A percentile compares a stretch with the other conserved stretches of the same genome.
Conservation (phyloP, 345 rosid species). For the Arabis alpina region DNA sequence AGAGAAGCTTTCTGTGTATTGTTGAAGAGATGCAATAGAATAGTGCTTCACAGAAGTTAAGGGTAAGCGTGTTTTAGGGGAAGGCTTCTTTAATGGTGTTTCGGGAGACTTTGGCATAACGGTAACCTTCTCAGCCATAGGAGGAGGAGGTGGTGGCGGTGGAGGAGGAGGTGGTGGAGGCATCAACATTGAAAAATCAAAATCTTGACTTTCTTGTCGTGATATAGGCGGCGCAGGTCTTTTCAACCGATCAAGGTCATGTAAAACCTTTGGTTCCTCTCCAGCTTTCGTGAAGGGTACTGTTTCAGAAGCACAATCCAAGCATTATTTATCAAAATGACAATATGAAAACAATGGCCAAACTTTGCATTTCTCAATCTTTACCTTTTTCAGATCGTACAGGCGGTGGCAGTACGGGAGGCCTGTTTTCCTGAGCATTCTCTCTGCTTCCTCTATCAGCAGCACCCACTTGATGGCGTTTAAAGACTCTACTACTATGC, state of each 20-base stretch:
- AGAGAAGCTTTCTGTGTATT: constrained; percentile 93
- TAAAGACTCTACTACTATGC: constrained; percentile 53
- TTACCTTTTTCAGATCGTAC: constrained; percentile 70
- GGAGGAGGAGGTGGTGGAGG: constrained; percentile 50
- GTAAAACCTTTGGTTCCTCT: constrained; percentile 53
- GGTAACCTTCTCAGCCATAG: constrained; percentile 54
- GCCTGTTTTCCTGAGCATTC: constrained; percentile 50
- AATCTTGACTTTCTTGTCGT: constrained; percentile 59
- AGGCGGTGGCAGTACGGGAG: constrained; percentile 52
- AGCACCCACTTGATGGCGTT: constrained; percentile 71
- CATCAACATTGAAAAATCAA: constrained; percentile 59
- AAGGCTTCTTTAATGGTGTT: constrained; percentile 51
- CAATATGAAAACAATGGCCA: constrained; percentile 11
- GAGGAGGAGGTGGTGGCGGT: constrained; percentile 69
- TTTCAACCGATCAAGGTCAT: constrained; percentile 50
- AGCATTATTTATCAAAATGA: not conserved
- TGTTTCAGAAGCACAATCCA: constrained; percentile 43
- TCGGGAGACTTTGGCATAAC: constrained; percentile 61
- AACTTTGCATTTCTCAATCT: constrained; percentile 20
- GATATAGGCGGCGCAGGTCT: constrained; percentile 36
- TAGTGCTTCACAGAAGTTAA: constrained; percentile 70
- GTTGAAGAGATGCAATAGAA: constrained; percentile 94
- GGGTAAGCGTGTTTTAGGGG: constrained; percentile 48
- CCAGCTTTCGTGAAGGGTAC: constrained; percentile 53
- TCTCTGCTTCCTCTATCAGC: constrained; percentile 68